phyloP scores from a whole-genome alignment of 805 yeast genomes.

The Gaillardinia entomophila region DNA sequence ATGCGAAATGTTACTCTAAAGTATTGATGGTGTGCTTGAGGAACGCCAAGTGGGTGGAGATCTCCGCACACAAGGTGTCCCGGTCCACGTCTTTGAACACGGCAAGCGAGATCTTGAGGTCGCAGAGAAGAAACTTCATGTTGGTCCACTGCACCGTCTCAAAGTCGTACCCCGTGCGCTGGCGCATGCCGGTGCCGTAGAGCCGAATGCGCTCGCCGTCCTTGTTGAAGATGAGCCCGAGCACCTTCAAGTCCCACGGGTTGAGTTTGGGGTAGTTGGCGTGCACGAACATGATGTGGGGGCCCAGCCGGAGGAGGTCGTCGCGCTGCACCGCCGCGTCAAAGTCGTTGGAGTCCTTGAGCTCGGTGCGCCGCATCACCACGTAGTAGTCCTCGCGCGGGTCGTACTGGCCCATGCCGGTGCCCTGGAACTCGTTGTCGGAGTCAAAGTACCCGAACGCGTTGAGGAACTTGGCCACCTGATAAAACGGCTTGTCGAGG shows the following conservation, averaged over 20 bases:
- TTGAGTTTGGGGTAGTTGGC: constrained; percentile 64
- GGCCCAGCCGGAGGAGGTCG: constrained; percentile 10
- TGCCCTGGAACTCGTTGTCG: constrained; percentile 47
- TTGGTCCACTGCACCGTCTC: constrained; percentile 55
- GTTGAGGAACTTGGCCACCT: constrained; percentile 45
- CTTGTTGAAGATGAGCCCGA: constrained; percentile 33
- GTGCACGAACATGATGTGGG: constrained; percentile 48
- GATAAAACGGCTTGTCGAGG: constrained; percentile 44
- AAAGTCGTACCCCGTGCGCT: constrained; percentile 50
- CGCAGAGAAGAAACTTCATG: constrained; percentile 52
- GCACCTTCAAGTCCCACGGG: constrained; percentile 48
- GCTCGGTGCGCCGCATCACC: not conserved
- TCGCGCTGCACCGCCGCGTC: constrained; percentile 1
- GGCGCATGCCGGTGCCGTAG: constrained; percentile 52
- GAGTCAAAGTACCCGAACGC: constrained; percentile 44
- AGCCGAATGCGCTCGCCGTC: constrained; percentile 47
- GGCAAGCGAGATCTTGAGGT: constrained; percentile 38
- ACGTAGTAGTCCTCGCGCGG: constrained; percentile 52
- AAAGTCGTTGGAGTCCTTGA: not conserved
- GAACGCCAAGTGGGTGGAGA: constrained; percentile 40
- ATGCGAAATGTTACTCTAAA: constrained; percentile 26
- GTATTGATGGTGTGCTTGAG: constrained; percentile 32
- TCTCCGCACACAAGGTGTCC: constrained; percentile 43
- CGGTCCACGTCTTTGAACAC: constrained; percentile 38
- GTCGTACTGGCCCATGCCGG: constrained; percentile 73